These are phyloP conservation scores for Neofusicoccum umdonicola DNA, from an alignment of 2,329 filamentous ascomycete species.

Conservation along the genomic window DNA sequence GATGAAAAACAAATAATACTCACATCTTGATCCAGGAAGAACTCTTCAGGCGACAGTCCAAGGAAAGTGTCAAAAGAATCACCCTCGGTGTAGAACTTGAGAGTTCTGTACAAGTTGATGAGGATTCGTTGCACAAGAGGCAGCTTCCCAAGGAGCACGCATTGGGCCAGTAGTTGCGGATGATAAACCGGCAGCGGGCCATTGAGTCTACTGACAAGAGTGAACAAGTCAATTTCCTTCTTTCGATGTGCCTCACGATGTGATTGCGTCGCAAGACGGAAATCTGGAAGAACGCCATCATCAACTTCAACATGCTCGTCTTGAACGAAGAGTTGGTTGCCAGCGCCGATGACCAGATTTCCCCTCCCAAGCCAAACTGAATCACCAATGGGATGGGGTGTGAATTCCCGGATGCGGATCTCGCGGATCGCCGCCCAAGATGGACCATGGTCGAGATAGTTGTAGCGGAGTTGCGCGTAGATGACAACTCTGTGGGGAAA, in stretches of 20 bases:
- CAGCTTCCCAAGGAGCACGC: constrained; percentile 76
- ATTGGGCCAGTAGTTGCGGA: constrained; percentile 85
- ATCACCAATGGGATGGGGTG: constrained; percentile 87
- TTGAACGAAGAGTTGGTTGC: constrained; percentile 86
- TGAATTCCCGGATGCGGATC: constrained; percentile 75
- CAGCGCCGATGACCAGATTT: constrained; percentile 80
- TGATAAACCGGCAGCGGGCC: constrained; percentile 87
- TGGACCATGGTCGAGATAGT: constrained; percentile 84
- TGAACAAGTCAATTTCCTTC: constrained; percentile 68
- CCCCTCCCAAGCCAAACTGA: constrained; percentile 88
- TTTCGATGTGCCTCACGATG: constrained; percentile 37
- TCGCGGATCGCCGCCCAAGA: constrained; percentile 85
- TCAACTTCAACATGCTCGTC: constrained; percentile 69
- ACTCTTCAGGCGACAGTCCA: constrained; percentile 52
- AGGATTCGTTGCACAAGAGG: constrained; percentile 70
- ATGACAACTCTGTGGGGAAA: constrained; percentile 83
- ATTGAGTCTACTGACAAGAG: constrained; percentile 79
- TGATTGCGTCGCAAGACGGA: constrained; percentile 49
- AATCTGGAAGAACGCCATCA: constrained; percentile 57
- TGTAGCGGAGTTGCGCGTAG: constrained; percentile 83
- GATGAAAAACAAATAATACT: constrained; percentile 16
- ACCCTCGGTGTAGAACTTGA: constrained; percentile 82
- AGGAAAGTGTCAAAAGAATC: constrained; percentile 78
- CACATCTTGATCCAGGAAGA: constrained; percentile 49
- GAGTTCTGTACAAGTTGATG: constrained; percentile 66